Conservation (phyloP, 2,329 filamentous ascomycete species). For the Colletotrichum sublineola region DNA sequence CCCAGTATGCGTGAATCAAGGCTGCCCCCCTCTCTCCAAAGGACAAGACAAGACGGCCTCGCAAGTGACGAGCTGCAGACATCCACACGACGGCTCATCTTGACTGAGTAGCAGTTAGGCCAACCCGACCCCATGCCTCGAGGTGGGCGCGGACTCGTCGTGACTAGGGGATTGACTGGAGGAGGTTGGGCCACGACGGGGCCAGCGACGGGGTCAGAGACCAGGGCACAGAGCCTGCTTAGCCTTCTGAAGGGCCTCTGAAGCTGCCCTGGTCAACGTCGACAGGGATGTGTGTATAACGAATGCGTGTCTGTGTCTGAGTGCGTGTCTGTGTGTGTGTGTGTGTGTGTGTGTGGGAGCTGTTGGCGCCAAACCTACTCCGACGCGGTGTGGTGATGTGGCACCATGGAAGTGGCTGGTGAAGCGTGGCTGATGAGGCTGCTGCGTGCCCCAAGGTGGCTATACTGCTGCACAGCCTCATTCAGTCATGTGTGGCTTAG, state of each 20-base stretch:
- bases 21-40: neutral
- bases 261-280: neutral
- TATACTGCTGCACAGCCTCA: neutral
- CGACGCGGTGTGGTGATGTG: conserved; percentile 1
- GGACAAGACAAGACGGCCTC: neutral
- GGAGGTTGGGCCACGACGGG: conserved; percentile 21
- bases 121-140: conserved; percentile 3
- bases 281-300: neutral
- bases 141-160: conserved; percentile 12
- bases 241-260: neutral
- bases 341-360: neutral
- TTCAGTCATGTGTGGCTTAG: neutral
- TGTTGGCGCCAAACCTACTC: neutral
- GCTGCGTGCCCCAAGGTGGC: neutral
- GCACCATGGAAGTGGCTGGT: neutral
- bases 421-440: neutral
- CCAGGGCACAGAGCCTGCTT: conserved; percentile 2
- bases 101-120: neutral
- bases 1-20: conserved; percentile 6
- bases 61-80: neutral
- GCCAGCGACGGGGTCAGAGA: conserved; percentile 21
- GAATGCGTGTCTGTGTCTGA: neutral
- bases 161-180: conserved; percentile 16
- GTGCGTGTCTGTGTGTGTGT: neutral
- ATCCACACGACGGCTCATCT: conserved; percentile 1